These are phyloP conservation scores for Kwoniella pini DNA, from an alignment of 768 basidiomycete genomes.

Conservation along the genomic window DNA sequence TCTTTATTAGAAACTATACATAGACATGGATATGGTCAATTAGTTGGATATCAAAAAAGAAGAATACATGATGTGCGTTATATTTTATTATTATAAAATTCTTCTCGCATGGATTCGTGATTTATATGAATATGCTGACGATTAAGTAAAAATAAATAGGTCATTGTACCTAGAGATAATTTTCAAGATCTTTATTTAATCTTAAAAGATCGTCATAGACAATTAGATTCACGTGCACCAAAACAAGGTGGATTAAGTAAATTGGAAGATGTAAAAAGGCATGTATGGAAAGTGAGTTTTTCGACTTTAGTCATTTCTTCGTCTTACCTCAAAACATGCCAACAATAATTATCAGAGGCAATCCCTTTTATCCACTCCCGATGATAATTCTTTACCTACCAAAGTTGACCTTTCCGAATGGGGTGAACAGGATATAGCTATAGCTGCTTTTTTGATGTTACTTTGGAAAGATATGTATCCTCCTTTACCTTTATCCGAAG, in stretches of 20 bases:
- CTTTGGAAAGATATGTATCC: constrained; percentile 79
- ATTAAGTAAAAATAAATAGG: no score
- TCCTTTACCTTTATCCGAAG: neutral
- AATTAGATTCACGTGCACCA: constrained; percentile 57
- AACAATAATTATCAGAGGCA: neutral
- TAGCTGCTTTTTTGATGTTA: constrained; percentile 88
- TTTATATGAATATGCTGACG: neutral
- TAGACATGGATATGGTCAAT: constrained; percentile 82
- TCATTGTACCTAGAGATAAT: constrained; percentile 68
- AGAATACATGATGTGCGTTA: constrained; percentile 69
- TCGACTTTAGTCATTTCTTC: neutral
- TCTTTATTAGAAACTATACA: constrained; percentile 78
- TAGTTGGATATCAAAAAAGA: constrained; percentile 82
- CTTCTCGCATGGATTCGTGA: no score
- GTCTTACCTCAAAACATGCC: neutral
- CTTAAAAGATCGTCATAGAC: constrained; percentile 81
- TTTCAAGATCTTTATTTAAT: constrained; percentile 90
- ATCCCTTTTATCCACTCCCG: constrained; percentile 1
- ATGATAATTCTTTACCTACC: constrained; percentile 13
- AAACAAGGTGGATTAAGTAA: constrained; percentile 32
- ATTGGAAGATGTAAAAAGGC: constrained; percentile 53
- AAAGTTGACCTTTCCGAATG: constrained; percentile 34
- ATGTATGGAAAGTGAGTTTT: constrained; percentile 51
- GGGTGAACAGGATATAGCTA: constrained; percentile 77
- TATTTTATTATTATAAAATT: no score